These are phyloP conservation scores for Penicillium hesseltinei DNA, from an alignment of 2,329 filamentous ascomycete genomes.

Conservation along the genomic window DNA sequence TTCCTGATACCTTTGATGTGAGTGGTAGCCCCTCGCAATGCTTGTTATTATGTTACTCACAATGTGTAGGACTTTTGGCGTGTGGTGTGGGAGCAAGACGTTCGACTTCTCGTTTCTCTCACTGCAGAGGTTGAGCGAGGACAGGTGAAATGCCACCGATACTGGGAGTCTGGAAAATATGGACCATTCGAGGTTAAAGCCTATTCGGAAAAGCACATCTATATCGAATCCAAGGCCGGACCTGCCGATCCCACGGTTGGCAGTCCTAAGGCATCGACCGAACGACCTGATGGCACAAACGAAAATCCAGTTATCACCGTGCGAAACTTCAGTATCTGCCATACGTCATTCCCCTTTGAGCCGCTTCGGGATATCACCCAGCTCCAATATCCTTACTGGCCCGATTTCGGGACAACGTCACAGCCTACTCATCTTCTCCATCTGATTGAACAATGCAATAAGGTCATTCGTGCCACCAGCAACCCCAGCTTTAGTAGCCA, in stretches of 20 bases:
- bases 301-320: constrained; percentile 70
- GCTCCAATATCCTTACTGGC: constrained; percentile 93
- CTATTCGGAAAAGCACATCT: constrained; percentile 78
- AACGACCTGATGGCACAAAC: constrained; percentile 29
- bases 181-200: constrained; percentile 72
- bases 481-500: constrained; percentile 28
- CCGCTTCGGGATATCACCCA: constrained; percentile 92
- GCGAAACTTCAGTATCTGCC: constrained; percentile 80
- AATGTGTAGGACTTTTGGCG: constrained; percentile 85
- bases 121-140: constrained; percentile 92
- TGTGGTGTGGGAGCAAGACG: constrained; percentile 93
- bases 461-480: constrained; percentile 52
- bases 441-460: constrained; percentile 82
- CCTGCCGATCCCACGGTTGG: constrained; percentile 30
- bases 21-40: constrained; percentile 35
- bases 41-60: constrained; percentile 1
- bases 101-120: constrained; percentile 92
- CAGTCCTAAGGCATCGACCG: neutral
- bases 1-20: constrained; percentile 88
- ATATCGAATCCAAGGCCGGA: constrained; percentile 62
- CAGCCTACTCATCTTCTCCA: constrained; percentile 83
- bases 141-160: constrained; percentile 90
- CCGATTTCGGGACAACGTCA: constrained; percentile 90
- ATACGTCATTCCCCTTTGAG: constrained; percentile 73
- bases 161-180: constrained; percentile 80